Conservation (phyloP, 2,329 filamentous ascomycete genomes). For the Thelonectria blattea region DNA sequence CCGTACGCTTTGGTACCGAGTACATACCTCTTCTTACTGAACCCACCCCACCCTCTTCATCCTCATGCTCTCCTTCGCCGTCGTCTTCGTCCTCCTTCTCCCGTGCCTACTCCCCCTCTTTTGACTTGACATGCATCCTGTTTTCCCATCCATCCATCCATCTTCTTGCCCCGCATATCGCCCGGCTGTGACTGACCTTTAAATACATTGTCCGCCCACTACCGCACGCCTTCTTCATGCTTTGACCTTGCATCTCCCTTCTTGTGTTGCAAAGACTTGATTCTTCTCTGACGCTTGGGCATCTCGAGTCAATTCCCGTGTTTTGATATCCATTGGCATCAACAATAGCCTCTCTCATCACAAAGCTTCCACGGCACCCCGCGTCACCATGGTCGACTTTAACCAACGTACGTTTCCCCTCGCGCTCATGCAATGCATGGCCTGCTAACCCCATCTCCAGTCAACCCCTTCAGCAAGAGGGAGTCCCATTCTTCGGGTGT, state of each 20-base stretch:
- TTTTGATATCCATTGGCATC: conserved; percentile 4
- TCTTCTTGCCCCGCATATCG: conserved; percentile 31
- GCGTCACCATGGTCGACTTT: conserved; percentile 39
- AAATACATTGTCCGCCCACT: conserved; percentile 34
- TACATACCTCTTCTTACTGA: conserved; percentile 10
- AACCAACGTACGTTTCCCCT: conserved; percentile 36
- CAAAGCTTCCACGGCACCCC: not conserved
- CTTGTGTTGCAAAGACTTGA: conserved; percentile 15
- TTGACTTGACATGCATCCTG: not conserved
- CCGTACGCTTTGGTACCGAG: not conserved
- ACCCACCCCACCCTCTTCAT: conserved; percentile 8
- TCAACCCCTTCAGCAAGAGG: conserved; percentile 78
- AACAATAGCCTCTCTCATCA: not conserved
- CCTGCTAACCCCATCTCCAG: conserved; percentile 46
- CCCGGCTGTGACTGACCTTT: conserved; percentile 23
- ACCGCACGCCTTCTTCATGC: not conserved
- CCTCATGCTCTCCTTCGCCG: too few species aligned
- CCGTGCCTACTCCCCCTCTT: too few species aligned
- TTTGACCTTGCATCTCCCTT: conserved; percentile 13
- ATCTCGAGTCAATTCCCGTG: not conserved
- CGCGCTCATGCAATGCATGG: not conserved
- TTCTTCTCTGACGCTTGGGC: conserved; percentile 4
- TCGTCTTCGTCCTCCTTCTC: not conserved
- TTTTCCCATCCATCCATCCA: conserved; percentile 1
- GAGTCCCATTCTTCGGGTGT: conserved; percentile 67